Evolutionary conservation across 495 filamentous ascomycete genomes (phyloP), one percentile per base, ranked within the genome.

Genomic region (Oleoguttula mirabilis): DNA sequence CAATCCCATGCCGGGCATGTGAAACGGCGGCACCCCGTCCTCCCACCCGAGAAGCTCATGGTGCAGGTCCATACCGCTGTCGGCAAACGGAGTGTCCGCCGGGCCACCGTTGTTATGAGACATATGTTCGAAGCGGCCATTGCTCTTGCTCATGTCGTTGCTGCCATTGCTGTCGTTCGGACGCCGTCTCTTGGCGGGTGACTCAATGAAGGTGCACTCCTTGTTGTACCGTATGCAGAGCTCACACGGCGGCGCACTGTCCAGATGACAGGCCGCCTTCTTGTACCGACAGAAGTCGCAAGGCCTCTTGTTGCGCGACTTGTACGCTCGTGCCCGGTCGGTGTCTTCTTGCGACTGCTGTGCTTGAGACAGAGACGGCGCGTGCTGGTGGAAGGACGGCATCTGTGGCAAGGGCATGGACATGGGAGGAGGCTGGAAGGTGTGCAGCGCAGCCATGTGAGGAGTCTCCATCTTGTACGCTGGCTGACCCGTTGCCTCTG

Each of bases 241-340:
- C 42, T 50, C 47, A 36, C 47, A 50, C 4, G 47, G 47, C 27
- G 47, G 47, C 15, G 39, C 17, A 37, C 30, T 50, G 4, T 50
- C 47, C 6, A 50, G 42, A 21, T 50, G 47, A 23, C 47, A 50
- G 22, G 47, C 47, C 14, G 47, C 47, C 28, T 50, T 50, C 41
- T 45, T 50, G 37, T 45, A 50, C 14, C 41, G 16, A 23, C 47
- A 50, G 47, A 50, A 50, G 35, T 50, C 47, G 36, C 47, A 50
- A 10, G 47, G 47, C 23, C 47, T n/a, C 32, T 50, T 50, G 25
- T 50, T 50, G 34, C 47, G 47, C 21, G 47, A 50, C 36, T 50
- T 50, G 41, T 50, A 50, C 7, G 47, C 47, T 21, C 47, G 39
- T 21, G 47, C 47, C 21, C 47, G 47, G 21, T 50, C 47, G 16